A percentile compares a stretch with the other conserved stretches of the same genome.
Conservation (phyloP, 1,284 basidiomycete genomes). For the Cutaneotrichosporon sp. region DNA sequence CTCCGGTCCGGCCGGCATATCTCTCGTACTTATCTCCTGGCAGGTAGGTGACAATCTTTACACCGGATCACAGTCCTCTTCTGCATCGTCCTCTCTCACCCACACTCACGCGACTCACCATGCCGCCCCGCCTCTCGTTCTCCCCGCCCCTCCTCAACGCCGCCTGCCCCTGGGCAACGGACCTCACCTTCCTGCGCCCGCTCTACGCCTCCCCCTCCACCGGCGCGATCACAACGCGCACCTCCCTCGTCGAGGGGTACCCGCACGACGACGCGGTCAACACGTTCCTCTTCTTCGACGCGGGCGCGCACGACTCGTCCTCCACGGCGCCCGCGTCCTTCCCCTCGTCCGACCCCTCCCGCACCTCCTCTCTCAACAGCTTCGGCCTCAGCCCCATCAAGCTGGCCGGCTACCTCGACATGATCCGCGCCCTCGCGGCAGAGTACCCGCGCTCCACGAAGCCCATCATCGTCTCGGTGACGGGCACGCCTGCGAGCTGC, state of each 20-base stretch:
- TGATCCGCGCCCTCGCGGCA: constrained; percentile 5
- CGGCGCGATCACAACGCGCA: constrained; percentile 25
- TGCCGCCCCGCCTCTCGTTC: constrained; percentile 10
- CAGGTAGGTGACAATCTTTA: too few relatives aligned
- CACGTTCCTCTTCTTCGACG: constrained; percentile 26
- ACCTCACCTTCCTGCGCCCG: constrained; percentile 17
- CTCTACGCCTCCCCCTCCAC: constrained; percentile 17
- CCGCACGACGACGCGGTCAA: constrained; percentile 25
- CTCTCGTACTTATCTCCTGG: too few relatives aligned
- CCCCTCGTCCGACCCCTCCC: not conserved
- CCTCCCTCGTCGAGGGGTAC: constrained; percentile 23
- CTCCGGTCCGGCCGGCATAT: too few relatives aligned
- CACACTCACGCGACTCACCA: not conserved
- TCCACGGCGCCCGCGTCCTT: constrained; percentile 9
- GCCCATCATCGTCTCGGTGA: constrained; percentile 21
- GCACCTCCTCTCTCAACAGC: constrained; percentile 19
- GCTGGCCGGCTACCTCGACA: constrained; percentile 15
- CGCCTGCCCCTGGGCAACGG: constrained; percentile 23
- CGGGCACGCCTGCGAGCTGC: constrained; percentile 21
- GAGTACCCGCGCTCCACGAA: constrained; percentile 11
- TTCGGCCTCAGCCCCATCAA: constrained; percentile 21
- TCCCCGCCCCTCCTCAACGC: constrained; percentile 25
- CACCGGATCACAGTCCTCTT: not conserved
- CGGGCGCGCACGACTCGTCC: not conserved
- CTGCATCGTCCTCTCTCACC: not conserved